Percentiles rank a stretch among this genome's conserved stretches.
Conservation (phyloP, 495 filamentous ascomycete genomes). For the Aspergillus ellipticus region DNA sequence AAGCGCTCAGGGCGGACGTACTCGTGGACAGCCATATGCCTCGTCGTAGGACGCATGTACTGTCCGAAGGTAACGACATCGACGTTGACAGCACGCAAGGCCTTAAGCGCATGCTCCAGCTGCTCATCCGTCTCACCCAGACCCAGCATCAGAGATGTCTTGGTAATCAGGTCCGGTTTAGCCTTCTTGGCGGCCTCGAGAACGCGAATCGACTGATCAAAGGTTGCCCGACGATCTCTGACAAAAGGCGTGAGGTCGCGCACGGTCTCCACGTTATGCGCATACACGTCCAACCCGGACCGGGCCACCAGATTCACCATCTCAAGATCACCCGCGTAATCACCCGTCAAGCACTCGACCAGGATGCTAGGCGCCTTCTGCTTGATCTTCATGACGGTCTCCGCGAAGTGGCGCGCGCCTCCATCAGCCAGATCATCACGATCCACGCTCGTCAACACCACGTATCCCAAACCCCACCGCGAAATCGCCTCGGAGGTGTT, state of each 20-base stretch:
- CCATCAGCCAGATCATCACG: conserved; percentile 89
- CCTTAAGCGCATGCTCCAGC: conserved; percentile 73
- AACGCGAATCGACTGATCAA: conserved; percentile 79
- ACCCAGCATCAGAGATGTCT: conserved; percentile 96
- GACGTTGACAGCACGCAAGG: conserved; percentile 73
- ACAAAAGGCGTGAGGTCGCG: conserved; percentile 87
- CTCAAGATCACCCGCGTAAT: conserved; percentile 77
- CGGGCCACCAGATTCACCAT: conserved; percentile 77
- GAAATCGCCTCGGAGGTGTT: conserved; percentile 90
- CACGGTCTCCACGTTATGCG: conserved; percentile 95
- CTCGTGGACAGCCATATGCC: conserved; percentile 92
- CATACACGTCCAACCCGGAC: conserved; percentile 92
- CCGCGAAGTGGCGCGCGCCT: conserved; percentile 85
- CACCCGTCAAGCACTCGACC: conserved; percentile 94
- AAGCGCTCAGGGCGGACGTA: conserved; percentile 90
- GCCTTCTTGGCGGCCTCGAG: conserved; percentile 77
- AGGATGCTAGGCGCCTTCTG: conserved; percentile 78
- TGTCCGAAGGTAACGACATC: conserved; percentile 98
- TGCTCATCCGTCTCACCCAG: conserved; percentile 91
- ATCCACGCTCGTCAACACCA: conserved; percentile 90
- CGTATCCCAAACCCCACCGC: conserved; percentile 92
- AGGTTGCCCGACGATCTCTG: conserved; percentile 84
- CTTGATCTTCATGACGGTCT: conserved; percentile 94
- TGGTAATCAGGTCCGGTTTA: conserved; percentile 77
- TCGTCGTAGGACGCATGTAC: conserved; percentile 98